Evolutionary conservation across 768 basidiomycete species (phyloP), one percentile per base, ranked within the genome.

Genomic region (Lepiota subincarnata): DNA sequence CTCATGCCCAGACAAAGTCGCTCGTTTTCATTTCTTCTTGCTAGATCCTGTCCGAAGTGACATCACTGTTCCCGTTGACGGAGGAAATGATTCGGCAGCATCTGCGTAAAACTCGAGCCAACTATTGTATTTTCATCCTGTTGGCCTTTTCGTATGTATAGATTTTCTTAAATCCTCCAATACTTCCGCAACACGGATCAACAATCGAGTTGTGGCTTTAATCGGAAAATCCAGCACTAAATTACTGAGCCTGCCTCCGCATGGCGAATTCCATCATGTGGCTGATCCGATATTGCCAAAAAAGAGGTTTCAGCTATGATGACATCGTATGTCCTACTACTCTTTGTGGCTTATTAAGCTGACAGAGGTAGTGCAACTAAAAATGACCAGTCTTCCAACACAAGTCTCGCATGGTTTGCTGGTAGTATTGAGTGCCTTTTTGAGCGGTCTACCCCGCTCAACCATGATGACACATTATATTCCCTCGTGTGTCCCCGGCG

Each of bases 11-110:
- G 48, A 38, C 53, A 20, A n/a, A 57, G 52, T 51, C 57, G 35
- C 55, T 31, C 52, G 22, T 52, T 40, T 62, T 43, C 59, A 57
- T 62, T 56, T 61, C 50, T n/a, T 51, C 41, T 16, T 40, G 44
- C 5, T 22, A 91, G 89, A 89, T 65, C 86, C 86, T 38, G 81
- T 89, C 57, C 79, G 85, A 64, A 69, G 62, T 45, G 53, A 67
- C 16, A 64, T 76, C 62, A 72, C 70, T 36, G 70, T 74, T 42
- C 65, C 71, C 61, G 75, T 70, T 49, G 81, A 82, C 60, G 82
- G 76, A 62, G 86, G 85, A 72, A 84, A 81, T 59, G 87, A 87
- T 59, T 79, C 79, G 50, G 77, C 70, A 60, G 73, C 75, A 40
- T 76, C 76, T 54, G 73, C 68, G 62, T 80, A 64, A 76, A 60